Conservation (phyloP, 2,329 filamentous ascomycete genomes). For the Colletotrichum chrysophilum region DNA sequence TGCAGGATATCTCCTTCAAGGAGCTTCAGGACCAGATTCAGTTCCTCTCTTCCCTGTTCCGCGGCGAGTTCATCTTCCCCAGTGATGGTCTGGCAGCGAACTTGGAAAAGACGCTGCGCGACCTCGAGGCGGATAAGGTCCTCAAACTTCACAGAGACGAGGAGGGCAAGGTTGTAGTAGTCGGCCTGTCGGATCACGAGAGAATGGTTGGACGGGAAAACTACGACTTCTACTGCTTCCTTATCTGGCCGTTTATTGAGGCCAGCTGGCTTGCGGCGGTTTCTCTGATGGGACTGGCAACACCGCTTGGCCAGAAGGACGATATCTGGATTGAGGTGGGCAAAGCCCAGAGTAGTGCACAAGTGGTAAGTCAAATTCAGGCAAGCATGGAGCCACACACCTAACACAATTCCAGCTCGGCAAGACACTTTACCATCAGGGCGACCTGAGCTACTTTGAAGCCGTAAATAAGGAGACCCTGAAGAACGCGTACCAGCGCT, state of each 20-base stretch:
- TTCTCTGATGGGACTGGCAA: slow-evolving; percentile 84
- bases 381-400: accelerated
- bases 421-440: slow-evolving; percentile 97
- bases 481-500: slow-evolving; percentile 88
- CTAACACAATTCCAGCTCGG: slow-evolving; percentile 65
- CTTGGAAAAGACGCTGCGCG: slow-evolving; percentile 77
- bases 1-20: slow-evolving; percentile 78
- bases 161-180: slow-evolving; percentile 60
- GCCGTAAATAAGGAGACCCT: slow-evolving; percentile 98
- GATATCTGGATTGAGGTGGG: slow-evolving; percentile 80
- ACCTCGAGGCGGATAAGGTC: slow-evolving; percentile 80
- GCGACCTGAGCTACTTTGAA: slow-evolving; percentile 96
- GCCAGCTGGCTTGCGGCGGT: slow-evolving; percentile 91
- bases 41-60: slow-evolving; percentile 92
- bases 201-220: slow-evolving; percentile 85
- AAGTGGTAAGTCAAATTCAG: slow-evolving; percentile 62
- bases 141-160: slow-evolving; percentile 69
- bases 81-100: slow-evolving; percentile 84
- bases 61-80: slow-evolving; percentile 96
- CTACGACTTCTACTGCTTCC: slow-evolving; percentile 98
- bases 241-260: slow-evolving; percentile 98
- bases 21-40: slow-evolving; percentile 80
- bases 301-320: slow-evolving; percentile 64
- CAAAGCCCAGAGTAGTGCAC: slow-evolving; percentile 81
- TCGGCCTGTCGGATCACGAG: slow-evolving; percentile 81